phyloP scores from a whole-genome alignment of 1,284 basidiomycete species.

The Anthracocystis walkeri region DNA sequence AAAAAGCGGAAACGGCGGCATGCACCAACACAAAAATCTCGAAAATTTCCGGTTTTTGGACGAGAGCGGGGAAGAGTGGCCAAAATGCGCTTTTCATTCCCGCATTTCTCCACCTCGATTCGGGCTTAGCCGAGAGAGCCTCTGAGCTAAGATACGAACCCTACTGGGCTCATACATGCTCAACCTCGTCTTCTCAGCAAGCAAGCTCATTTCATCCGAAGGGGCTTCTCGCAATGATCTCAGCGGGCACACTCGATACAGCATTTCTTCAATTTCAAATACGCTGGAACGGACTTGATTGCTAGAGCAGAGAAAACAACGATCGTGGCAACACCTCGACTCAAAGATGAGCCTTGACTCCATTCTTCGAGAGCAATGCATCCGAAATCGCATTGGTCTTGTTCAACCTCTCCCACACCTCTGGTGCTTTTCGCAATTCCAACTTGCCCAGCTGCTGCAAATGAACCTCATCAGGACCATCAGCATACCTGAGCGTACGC shows the following conservation, averaged over 20 bases:
- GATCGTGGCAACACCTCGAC: background rate
- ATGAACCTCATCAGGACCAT: conserved; percentile 77
- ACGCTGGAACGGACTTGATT: background rate
- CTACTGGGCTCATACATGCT: too few relatives aligned
- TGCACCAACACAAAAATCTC: background rate
- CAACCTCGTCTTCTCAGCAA: too few relatives aligned
- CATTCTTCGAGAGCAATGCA: conserved; percentile 44
- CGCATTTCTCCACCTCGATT: conserved; percentile 16
- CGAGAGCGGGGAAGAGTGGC: conserved; percentile 11
- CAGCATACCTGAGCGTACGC: conserved; percentile 74
- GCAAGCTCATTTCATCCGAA: too few relatives aligned
- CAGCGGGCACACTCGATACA: background rate
- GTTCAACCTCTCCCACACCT: conserved; percentile 56
- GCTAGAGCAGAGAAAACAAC: background rate
- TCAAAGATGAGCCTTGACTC: conserved; percentile 58
- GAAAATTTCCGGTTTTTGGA: background rate
- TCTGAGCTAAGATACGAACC: too few relatives aligned
- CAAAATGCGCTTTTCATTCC: conserved; percentile 7
- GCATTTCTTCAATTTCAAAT: background rate
- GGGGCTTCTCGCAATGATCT: too few relatives aligned
- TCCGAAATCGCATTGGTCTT: conserved; percentile 38
- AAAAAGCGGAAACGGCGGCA: background rate
- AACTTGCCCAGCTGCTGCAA: conserved; percentile 91
- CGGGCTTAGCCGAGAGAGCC: background rate
- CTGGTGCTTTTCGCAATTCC: conserved; percentile 72